phyloP scores from a whole-genome alignment of 805 yeast species.

The Saccharomycopsis sp. region DNA sequence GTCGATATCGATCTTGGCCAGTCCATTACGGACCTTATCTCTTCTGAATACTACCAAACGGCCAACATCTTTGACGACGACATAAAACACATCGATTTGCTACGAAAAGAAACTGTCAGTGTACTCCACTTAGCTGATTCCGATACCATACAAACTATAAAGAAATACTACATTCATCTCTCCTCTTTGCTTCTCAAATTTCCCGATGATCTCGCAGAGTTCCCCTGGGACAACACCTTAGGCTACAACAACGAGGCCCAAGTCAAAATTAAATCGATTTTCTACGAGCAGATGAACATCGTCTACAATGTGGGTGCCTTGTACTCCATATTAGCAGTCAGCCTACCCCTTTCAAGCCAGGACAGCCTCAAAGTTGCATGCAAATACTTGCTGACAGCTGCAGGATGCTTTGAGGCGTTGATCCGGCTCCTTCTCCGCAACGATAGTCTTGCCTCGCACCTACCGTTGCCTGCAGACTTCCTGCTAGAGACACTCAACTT shows the following conservation, averaged over 20 bases:
- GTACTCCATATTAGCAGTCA: constrained; percentile 49
- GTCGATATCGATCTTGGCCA: constrained; percentile 35
- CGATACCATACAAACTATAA: constrained; percentile 32
- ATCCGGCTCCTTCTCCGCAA: constrained; percentile 20
- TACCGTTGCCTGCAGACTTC: constrained; percentile 38
- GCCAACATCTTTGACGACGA: constrained; percentile 37
- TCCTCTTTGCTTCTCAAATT: constrained; percentile 45
- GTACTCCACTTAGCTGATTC: constrained; percentile 28
- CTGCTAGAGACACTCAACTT: constrained; percentile 44
- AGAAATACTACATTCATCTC: constrained; percentile 43
- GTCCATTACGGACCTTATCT: constrained; percentile 38
- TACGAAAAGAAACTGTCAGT: constrained; percentile 35
- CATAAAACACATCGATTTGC: constrained; percentile 34
- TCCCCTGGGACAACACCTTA: constrained; percentile 69
- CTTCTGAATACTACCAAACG: constrained; percentile 40
- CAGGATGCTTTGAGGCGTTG: constrained; percentile 52
- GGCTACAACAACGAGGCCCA: constrained; percentile 49
- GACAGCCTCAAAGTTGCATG: constrained; percentile 60
- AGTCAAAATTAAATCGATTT: constrained; percentile 39
- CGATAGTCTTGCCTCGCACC: constrained; percentile 15
- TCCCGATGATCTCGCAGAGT: constrained; percentile 52
- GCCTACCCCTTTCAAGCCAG: constrained; percentile 37
- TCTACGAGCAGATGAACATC: constrained; percentile 55
- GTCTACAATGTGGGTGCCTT: constrained; percentile 64
- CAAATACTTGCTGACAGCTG: constrained; percentile 59